Percentiles rank a stretch among this genome's conserved stretches.
Evolutionary conservation across 2,329 filamentous ascomycete species (phyloP).

Genomic region (Podosphaera xanthii): DNA sequence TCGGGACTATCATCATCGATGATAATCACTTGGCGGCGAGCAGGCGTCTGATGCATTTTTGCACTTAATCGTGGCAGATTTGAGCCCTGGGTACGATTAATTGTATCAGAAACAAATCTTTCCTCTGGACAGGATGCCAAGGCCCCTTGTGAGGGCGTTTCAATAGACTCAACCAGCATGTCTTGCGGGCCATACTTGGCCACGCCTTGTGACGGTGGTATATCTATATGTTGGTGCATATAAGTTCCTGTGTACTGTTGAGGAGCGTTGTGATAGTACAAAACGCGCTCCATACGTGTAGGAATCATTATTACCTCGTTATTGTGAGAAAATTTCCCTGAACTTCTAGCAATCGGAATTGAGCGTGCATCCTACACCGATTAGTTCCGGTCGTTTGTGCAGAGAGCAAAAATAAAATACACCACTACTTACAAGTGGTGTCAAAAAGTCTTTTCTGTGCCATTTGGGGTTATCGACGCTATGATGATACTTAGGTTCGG

Average conservation of each 20-base stretch:
- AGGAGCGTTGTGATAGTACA: conserved; percentile 8
- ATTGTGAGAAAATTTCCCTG: conserved; percentile 4
- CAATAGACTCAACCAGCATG: conserved; percentile 16
- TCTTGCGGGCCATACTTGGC: conserved; percentile 13
- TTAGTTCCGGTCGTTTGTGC: conserved; percentile 5
- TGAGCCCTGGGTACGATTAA: conserved; percentile 6
- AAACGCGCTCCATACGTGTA: conserved; percentile 7
- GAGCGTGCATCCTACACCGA: conserved; percentile 6
- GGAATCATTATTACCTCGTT: conserved; percentile 12
- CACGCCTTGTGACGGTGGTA: conserved; percentile 13
- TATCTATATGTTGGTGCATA: conserved; percentile 6
- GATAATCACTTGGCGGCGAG: conserved; percentile 12
- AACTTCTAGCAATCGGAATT: conserved; percentile 5
- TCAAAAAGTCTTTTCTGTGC: neutral
- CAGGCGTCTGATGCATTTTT: conserved; percentile 8
- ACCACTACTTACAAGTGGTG: neutral
- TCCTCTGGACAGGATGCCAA: conserved; percentile 8
- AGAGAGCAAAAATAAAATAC: neutral
- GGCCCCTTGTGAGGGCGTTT: conserved; percentile 11
- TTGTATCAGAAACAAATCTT: conserved; percentile 3
- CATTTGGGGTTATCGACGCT: neutral
- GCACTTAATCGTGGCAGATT: conserved; percentile 8
- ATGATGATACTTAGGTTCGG: neutral
- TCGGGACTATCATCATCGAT: conserved; percentile 14
- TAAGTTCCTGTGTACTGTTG: conserved; percentile 4